Percentiles rank a stretch among this genome's conserved stretches.
phyloP scores from a whole-genome alignment of 2,329 filamentous ascomycete species.

The Fusarium begoniae region DNA sequence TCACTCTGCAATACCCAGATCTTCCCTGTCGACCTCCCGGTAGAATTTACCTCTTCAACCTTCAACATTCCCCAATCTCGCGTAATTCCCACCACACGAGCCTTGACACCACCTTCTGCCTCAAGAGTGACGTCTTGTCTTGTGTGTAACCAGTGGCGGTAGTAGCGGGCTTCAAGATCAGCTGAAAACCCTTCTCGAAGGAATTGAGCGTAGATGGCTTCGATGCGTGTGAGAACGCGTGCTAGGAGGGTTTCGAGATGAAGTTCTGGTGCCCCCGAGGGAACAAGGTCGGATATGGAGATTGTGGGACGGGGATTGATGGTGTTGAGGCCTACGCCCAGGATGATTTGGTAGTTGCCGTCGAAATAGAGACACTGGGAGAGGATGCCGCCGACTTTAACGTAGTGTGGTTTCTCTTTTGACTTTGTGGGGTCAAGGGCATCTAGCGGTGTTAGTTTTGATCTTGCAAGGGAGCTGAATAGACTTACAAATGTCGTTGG shows the following conservation, averaged over 20 bases:
- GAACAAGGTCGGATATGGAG: conserved; percentile 79
- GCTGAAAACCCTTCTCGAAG: conserved; percentile 77
- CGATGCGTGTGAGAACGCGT: conserved; percentile 79
- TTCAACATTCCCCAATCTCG: conserved; percentile 88
- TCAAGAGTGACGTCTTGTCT: conserved; percentile 79
- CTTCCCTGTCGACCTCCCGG: conserved; percentile 78
- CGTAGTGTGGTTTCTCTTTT: conserved; percentile 63
- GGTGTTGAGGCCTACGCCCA: conserved; percentile 88
- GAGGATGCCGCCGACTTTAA: conserved; percentile 93
- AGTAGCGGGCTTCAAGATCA: conserved; percentile 80
- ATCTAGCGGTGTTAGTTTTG: conserved; percentile 52
- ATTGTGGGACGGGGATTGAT: conserved; percentile 87
- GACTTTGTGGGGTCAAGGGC: conserved; percentile 70
- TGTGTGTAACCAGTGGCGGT: conserved; percentile 85
- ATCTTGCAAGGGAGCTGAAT: rapidly evolving
- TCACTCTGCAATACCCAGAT: conserved; percentile 91
- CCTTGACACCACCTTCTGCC: conserved; percentile 77
- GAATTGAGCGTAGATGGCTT: conserved; percentile 80
- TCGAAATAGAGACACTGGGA: conserved; percentile 86
- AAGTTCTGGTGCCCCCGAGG: conserved; percentile 62
- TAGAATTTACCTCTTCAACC: conserved; percentile 81
- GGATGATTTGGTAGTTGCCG: conserved; percentile 82
- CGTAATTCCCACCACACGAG: conserved; percentile 86
- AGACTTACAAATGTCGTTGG: conserved; percentile 85
- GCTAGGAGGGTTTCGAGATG: conserved; percentile 84